Base-by-base conservation (phyloP, 1,139 yeast species). In the Geotrichum reessii region DNA sequence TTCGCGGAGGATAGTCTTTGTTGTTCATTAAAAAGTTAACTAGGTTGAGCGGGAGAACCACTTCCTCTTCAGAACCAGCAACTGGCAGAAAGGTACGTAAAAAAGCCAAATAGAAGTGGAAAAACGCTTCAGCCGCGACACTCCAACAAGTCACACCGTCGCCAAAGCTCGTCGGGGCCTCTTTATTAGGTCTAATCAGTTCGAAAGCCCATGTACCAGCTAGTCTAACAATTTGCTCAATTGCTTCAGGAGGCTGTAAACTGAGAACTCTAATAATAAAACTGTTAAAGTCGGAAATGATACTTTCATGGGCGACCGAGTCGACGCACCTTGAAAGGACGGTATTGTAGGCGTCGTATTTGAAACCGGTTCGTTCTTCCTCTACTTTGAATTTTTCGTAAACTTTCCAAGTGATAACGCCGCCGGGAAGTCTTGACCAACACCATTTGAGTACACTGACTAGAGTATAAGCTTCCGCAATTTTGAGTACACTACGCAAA, bases 121-220 rank as follows among this genome's bases (percentile, higher is more conserved):
- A 87, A 44, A 50, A 22, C 0, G 97, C 97, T 67, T 87, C 90
- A 7, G 95, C 85, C 1, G 92, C 89, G 1, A 58, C 60, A 31
- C 69, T 64, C 96, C 96, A 90, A 54, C 81, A 80, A 47, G 82
- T 82, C 56, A 90, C 71, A 1, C 96, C 96, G 63, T 87, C 86
- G 48, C 81, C 79, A 68, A 87, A 89, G 37, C 76, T 66, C 62
- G 74, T 72, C 19, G 42, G 42, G 6, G 65, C 63, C 22, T 64
- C 66, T 28, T 62, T 61, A 40, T 64, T 71, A 63, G 49, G 69
- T 58, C 50, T 71, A 64, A 56, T 71, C 68, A 62, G 72, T 62
- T 82, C 83, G 67, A 91, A 91, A 0, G 96, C 97, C 96, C 97
- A 91, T 46, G 89, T 74, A 22, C 93, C 91, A 42, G 95, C 86